Evolutionary conservation across 2,329 filamentous ascomycete species (phyloP), one percentile per base, ranked within the genome.

Genomic region (Byssothecium circinans): DNA sequence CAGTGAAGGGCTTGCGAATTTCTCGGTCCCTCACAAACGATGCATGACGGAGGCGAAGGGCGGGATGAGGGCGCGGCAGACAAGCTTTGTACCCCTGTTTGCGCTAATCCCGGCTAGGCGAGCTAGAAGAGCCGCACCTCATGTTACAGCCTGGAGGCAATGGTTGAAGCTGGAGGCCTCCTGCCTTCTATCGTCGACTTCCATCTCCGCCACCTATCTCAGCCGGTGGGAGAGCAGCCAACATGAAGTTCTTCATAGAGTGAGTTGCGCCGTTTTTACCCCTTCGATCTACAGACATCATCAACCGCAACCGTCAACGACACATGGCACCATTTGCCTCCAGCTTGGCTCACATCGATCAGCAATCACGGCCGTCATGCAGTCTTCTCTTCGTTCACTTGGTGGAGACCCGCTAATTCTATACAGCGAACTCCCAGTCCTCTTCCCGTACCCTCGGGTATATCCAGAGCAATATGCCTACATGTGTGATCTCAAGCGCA

Each of bases 401-500:
- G 6, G 11, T 27, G 25, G 11, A 6, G 7, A 27, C 6, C 6
- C 25, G 11, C 23, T 22, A 22, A 34, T 25, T 8, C 18, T 22
- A 8, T 17, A 4, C 60, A 85, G 82, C 72, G 83, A 86, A 65
- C 78, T 88, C 35, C 83, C 83, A 30, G 80, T 88, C 54, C 81
- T 88, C 47, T 88, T 88, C 67, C 85, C 85, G n/a, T 88, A 88
- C 69, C 85, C 85, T 52, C 78, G 85, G 60, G 86, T 88, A 62
- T 88, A 88, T 69, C 83, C 87, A 54, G 78, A 73, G 62, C 73
- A 74, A 46, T 71, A 66, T 72, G 79, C 77, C 54, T 87, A 91
- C 75, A 91, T 91, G 88, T 89, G 86, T 68, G 88, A 90, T 77
- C 82, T 91, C 72, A 91, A 91, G 71, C 82, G 80, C 71, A 97